phyloP scores from a whole-genome alignment of 177 flowering plant species.

The Vitis hybrid region DNA sequence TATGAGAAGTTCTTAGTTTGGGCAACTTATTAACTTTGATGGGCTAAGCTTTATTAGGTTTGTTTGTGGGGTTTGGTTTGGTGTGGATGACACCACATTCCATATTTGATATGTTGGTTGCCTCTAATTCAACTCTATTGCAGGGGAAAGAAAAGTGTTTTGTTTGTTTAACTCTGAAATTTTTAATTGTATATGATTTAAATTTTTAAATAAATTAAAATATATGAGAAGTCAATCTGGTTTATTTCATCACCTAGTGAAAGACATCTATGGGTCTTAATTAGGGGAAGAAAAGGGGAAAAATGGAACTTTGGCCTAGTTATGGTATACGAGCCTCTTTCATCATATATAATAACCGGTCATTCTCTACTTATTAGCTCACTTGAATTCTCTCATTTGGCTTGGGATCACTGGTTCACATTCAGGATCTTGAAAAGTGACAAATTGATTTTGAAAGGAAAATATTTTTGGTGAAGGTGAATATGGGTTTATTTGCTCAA shows the following conservation, averaged over 20 bases:
- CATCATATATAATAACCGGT: constrained; percentile 58
- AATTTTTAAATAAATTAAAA: too few species aligned
- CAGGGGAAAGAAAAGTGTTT: too few species aligned
- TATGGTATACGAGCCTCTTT: constrained; percentile 43
- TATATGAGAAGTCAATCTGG: constrained; percentile 51
- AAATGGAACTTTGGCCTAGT: constrained; percentile 43
- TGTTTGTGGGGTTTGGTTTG: too few species aligned
- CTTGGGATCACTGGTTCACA: constrained; percentile 97
- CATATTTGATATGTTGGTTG: too few species aligned
- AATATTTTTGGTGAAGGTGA: constrained; percentile 88
- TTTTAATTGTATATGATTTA: too few species aligned
- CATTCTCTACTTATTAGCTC: constrained; percentile 74
- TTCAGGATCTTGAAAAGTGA: constrained; percentile 83
- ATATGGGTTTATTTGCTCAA: constrained; percentile 85
- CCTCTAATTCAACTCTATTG: too few species aligned
- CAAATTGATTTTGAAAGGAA: constrained; percentile 72
- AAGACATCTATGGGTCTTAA: constrained; percentile 46
- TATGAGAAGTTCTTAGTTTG: too few species aligned
- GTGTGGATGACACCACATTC: too few species aligned
- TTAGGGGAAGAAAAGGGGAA: constrained; percentile 63
- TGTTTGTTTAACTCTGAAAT: too few species aligned
- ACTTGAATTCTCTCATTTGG: constrained; percentile 86
- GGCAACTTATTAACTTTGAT: too few species aligned
- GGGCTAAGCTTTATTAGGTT: too few species aligned
- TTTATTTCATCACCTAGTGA: constrained; percentile 60